phyloP scores from a whole-genome alignment of 805 yeast genomes.

The Grigorovia humatica region DNA sequence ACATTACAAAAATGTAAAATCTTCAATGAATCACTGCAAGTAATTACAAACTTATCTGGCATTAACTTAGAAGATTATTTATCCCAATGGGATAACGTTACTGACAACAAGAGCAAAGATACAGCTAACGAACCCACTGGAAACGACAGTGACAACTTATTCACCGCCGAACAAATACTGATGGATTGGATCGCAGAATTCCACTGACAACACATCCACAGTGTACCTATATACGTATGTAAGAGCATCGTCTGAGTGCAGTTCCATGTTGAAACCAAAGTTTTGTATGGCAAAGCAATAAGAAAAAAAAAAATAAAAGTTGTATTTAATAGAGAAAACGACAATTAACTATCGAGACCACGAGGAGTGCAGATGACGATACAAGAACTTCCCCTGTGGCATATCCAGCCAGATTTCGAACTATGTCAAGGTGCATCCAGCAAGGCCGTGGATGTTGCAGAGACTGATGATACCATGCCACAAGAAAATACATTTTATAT shows the following conservation, averaged over 20 bases:
- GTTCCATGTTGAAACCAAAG: no score
- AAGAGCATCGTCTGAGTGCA: no score
- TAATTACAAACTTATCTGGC: slow-evolving; percentile 7
- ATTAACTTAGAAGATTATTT: slow-evolving; percentile 14
- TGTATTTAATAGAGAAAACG: no score
- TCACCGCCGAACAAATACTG: slow-evolving; percentile 15
- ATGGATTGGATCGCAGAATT: slow-evolving; percentile 18
- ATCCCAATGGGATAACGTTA: slow-evolving; percentile 6
- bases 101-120: neutral
- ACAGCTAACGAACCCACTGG: neutral
- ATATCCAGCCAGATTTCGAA: slow-evolving; percentile 37
- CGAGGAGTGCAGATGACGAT: neutral
- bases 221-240: no score
- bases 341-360: no score
- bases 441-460: slow-evolving; percentile 8
- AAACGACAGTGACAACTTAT: neutral
- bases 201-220: slow-evolving; percentile 1
- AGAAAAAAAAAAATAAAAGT: no score
- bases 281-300: no score
- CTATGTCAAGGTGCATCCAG: slow-evolving; percentile 31
- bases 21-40: slow-evolving; percentile 10
- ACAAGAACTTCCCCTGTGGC: slow-evolving; percentile 8
- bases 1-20: slow-evolving; percentile 7
- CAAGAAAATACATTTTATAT: slow-evolving; percentile 35
- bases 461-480: neutral